Base-by-base conservation (phyloP, 1,284 basidiomycete genomes). In the Thecaphora thlaspeos region DNA sequence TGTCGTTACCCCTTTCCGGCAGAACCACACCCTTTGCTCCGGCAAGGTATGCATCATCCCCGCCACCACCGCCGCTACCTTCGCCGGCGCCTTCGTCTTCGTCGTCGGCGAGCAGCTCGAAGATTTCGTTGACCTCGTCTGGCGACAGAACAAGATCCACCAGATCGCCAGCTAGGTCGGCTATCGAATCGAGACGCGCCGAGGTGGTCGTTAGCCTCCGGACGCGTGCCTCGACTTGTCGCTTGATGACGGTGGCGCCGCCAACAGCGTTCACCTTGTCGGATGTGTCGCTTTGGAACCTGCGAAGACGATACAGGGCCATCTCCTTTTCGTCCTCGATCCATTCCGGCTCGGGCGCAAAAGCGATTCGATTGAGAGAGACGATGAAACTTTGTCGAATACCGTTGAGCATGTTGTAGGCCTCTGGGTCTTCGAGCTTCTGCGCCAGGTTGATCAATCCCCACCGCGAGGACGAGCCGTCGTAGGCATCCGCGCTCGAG, bases 301-400 rank as follows among this genome's bases (percentile, higher is more conserved):
- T n/a, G n/a, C n/a, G n/a, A n/a, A 28, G 26, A 5, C 26, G 26
- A 11, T 5, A 7, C 26, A 28, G 26, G 26, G 26, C 38, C 21
- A 22, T 24, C 7, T 11, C 44, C 23, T 19, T 41, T 10, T 21
- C 41, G 8, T 12, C 46, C 5, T 34, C 49, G 11, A 75, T 57
- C 72, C 72, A 75, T 26, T 61, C 57, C 15, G 72, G 72, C 39
- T 73, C 72, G 1, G 53, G 34, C 19, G 67, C 66, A 47, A 69
- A 75, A 0, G 72, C 72, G 18, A 73, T 58, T 24, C 70, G 55
- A 4, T 51, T 55, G 11, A 75, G 43, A 2, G 68, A 54, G 3
- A 73, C 64, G 34, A 73, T 48, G 37, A 71, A 75, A 15, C 61
- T 68, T 48, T 71, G 64, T 11, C 61, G 61, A 24, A 75, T 65